Conservation (phyloP, 352 stramenopile genomes). For the Pythium myriotylum region DNA sequence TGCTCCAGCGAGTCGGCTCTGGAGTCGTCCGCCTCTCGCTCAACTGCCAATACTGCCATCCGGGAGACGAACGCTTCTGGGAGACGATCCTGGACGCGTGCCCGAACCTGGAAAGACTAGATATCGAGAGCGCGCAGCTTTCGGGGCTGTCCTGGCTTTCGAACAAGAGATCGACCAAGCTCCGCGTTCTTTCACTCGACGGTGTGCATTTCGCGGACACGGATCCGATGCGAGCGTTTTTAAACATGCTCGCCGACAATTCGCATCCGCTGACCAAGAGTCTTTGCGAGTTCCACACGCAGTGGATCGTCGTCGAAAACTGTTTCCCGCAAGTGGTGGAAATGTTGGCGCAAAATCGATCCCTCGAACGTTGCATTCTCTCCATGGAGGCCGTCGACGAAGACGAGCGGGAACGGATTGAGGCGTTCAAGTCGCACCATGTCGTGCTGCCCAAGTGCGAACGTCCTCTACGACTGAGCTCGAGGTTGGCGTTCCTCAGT, state of each 20-base stretch:
- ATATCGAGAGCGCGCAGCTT: background rate
- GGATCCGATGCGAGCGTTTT: background rate
- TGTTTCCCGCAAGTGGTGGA: background rate
- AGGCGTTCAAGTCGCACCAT: background rate
- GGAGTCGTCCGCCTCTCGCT: background rate
- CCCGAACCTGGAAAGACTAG: conserved; percentile 1
- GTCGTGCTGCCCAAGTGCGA: background rate
- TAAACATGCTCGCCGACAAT: background rate
- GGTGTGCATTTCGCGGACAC: background rate
- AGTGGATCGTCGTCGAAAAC: background rate
- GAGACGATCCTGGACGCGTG: background rate
- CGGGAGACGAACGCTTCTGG: background rate
- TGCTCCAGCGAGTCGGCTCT: background rate
- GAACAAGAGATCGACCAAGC: background rate
- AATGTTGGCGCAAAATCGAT: background rate
- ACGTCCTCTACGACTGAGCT: background rate
- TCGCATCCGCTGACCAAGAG: background rate
- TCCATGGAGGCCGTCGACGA: background rate
- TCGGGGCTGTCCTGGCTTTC: background rate
- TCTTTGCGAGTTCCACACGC: conserved; percentile 10
- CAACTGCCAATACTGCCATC: background rate
- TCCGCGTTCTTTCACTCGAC: conserved; percentile 8
- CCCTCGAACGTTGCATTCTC: background rate
- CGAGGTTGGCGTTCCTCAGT: conserved; percentile 3
- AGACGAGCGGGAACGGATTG: background rate